A percentile compares a stretch with the other conserved stretches of the same genome.
Conservation (phyloP, 768 basidiomycete genomes). For the Thelephora ganbajun region DNA sequence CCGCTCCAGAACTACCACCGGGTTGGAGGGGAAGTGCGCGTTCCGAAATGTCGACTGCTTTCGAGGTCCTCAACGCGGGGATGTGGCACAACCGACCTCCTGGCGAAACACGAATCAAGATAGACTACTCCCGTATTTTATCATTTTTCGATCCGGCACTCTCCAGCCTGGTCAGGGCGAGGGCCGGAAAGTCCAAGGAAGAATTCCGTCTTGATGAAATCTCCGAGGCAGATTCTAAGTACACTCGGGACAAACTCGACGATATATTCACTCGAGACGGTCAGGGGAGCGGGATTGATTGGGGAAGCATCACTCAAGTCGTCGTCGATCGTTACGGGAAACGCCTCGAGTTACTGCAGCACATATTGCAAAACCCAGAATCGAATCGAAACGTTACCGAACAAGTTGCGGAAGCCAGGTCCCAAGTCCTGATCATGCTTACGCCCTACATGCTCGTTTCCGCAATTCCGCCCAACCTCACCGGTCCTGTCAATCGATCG, state of each 20-base stretch:
- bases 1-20: not conserved
- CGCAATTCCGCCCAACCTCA: not conserved
- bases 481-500: not conserved
- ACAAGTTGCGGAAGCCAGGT: conserved; percentile 5
- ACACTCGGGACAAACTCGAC: conserved; percentile 5
- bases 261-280: conserved; percentile 2
- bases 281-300: conserved; percentile 19
- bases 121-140: conserved; percentile 20
- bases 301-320: conserved; percentile 17
- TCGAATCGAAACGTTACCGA: conserved; percentile 1
- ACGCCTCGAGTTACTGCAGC: conserved; percentile 15
- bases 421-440: conserved; percentile 16
- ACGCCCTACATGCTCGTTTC: conserved; percentile 15
- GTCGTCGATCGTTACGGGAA: conserved; percentile 19
- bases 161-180: conserved; percentile 14
- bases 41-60: conserved; percentile 2
- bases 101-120: conserved; percentile 20
- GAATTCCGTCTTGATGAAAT: conserved; percentile 19
- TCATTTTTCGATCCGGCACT: conserved; percentile 24
- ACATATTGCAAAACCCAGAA: conserved; percentile 11
- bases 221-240: conserved; percentile 12
- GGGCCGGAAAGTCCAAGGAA: conserved; percentile 15
- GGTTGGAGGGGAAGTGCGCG: conserved; percentile 1
- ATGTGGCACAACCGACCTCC: conserved; percentile 22
- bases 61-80: conserved; percentile 5